Conservation (phyloP, 345 rosid genomes). For the Cardamine occulta region DNA sequence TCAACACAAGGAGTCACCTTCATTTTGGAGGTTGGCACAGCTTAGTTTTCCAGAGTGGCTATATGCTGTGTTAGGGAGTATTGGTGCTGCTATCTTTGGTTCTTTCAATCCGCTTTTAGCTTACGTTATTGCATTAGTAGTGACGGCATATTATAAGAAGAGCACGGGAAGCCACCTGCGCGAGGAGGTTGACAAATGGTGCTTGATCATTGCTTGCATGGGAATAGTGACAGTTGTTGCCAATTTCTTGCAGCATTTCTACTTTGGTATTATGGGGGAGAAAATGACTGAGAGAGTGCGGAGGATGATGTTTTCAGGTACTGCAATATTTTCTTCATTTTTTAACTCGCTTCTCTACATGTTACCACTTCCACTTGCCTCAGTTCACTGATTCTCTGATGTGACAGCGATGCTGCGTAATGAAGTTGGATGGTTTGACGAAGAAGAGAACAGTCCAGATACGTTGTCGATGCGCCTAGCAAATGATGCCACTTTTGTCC, state of each 20-base stretch:
- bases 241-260: conserved; percentile 96
- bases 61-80: conserved; percentile 94
- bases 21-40: conserved; percentile 90
- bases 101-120: conserved; percentile 98
- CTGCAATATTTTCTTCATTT: conserved; percentile 16
- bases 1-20: conserved; percentile 66
- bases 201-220: conserved; percentile 98
- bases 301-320: conserved; percentile 99
- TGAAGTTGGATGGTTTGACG: conserved; percentile 99
- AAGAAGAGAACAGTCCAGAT: conserved; percentile 95
- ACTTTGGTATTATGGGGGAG: conserved; percentile 99
- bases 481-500: conserved; percentile 98
- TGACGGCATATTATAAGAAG: conserved; percentile 74
- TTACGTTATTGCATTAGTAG: conserved; percentile 83
- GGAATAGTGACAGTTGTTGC: conserved; percentile 97
- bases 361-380: conserved; percentile 31
- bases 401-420: conserved; percentile 94
- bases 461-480: conserved; percentile 98
- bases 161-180: conserved; percentile 49
- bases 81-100: conserved; percentile 98
- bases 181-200: conserved; percentile 92
- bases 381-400: conserved; percentile 33
- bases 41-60: conserved; percentile 99
- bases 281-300: conserved; percentile 98
- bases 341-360: conserved; percentile 3